Base-by-base conservation (phyloP, 2,329 filamentous ascomycete genomes). In the Pleoardoris graminearum region DNA sequence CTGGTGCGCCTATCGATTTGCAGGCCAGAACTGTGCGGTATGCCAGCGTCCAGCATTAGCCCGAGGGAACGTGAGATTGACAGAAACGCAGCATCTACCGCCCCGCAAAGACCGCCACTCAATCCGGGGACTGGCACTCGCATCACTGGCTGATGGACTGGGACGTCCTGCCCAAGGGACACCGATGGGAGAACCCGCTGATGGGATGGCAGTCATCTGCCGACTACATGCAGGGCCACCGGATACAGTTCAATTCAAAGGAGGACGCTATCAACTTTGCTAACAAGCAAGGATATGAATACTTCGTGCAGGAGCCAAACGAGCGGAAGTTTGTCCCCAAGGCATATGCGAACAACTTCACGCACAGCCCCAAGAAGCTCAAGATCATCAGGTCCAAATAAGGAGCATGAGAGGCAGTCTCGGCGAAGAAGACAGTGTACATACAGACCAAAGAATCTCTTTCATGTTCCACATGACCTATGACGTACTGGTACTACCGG, bases 131-230 rank as follows among this genome's bases (percentile, higher is more conserved):
- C 66, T 96, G 90, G 89, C 86, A 90, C 71, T 79, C 84, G 50
- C 85, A 89, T 71, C 84, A 88, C 69, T 99, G 94, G 94, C 88
- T 92, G 45, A 95, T 99, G 91, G 94, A 99, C 75, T 99, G 94
- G 94, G 94, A 99, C 73, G 85, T 96, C 43, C 82, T 97, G 27
- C 77, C 82, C 66, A 97, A 95, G 79, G 94, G 94, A 56, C 90
- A 97, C 77, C 85, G 94, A 66, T 99, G 94, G 95, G 94, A 99
- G 80, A 99, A 99, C 78, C 90, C 89, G 41, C 78, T 99, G 73
- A 99, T 99, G 85, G 94, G 94, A 55, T 99, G 95, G 95, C 92
- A 97, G 74, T 97, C 93, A 21, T 95, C 91, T 16, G 93, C 83
- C 50, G 94, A 99, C 76, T 85, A 85, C 71, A 94, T 99, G 91